Evolutionary conservation across 2,329 filamentous ascomycete species (phyloP).

Genomic region (Ascochyta rabiei): DNA sequence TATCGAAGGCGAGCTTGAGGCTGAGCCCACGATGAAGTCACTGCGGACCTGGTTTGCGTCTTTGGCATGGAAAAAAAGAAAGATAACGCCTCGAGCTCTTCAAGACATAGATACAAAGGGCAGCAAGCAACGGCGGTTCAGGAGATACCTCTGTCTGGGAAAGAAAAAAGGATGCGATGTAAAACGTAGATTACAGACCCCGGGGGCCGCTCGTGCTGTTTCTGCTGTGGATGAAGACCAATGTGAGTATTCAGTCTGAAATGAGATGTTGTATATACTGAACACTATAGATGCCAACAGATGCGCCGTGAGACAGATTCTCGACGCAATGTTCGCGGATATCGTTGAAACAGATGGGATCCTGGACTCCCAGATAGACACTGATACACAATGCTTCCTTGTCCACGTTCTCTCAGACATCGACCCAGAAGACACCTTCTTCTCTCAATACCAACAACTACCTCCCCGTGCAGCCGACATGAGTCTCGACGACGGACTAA

Average conservation of each 20-base stretch:
- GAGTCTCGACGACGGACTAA: not conserved
- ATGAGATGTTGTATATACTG: not conserved
- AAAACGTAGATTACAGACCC: not conserved
- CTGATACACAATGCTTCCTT: not conserved
- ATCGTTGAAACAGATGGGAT: not conserved
- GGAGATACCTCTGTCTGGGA: not conserved
- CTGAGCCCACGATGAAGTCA: not conserved
- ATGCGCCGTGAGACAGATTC: not conserved
- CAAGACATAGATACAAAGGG: not conserved
- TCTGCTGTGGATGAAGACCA: not conserved
- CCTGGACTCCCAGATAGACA: not conserved
- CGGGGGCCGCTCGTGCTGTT: not conserved
- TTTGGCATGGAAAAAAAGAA: not conserved
- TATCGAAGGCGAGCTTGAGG: not conserved
- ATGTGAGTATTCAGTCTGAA: not conserved
- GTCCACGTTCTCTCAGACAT: not conserved
- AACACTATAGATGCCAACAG: not conserved
- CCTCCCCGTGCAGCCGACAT: not conserved
- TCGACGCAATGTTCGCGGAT: not conserved
- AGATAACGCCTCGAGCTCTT: not conserved
- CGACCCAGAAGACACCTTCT: not conserved
- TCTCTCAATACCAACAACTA: not conserved
- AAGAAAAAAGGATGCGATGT: not conserved
- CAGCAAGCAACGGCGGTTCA: not conserved
- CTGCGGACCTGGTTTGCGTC: not conserved